These are phyloP conservation scores for Rachicladosporium sp. DNA, from an alignment of 2,329 filamentous ascomycete species.

Conservation along the genomic window DNA sequence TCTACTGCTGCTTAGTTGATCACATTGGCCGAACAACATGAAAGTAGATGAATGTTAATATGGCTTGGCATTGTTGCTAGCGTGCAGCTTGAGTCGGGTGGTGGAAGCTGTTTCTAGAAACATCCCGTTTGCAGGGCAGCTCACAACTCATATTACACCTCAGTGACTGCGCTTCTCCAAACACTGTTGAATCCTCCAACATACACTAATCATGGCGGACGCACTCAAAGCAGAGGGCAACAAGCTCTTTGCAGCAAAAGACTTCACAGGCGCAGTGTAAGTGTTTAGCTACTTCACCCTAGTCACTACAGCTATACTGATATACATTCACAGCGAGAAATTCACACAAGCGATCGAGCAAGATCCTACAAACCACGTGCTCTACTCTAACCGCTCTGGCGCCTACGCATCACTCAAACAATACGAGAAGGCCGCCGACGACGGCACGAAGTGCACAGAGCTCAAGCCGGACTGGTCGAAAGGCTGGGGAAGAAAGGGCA, in stretches of 20 bases:
- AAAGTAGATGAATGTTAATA: too few species aligned
- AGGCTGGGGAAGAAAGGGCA: conserved; percentile 87
- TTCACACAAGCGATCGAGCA: conserved; percentile 87
- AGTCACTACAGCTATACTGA: conserved; percentile 2
- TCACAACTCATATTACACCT: too few species aligned
- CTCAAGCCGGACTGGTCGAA: conserved; percentile 98
- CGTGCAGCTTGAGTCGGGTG: too few species aligned
- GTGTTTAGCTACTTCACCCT: conserved; percentile 26
- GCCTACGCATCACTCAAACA: conserved; percentile 80
- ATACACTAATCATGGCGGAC: conserved; percentile 43
- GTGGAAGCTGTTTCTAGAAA: too few species aligned
- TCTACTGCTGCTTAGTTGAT: too few species aligned
- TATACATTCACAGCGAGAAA: conserved; percentile 54
- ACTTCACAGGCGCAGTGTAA: conserved; percentile 91
- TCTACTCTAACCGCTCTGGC: conserved; percentile 93
- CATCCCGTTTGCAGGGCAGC: too few species aligned
- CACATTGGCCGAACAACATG: too few species aligned
- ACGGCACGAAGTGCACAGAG: conserved; percentile 86
- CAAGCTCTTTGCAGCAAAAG: conserved; percentile 95
- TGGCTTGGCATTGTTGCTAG: too few species aligned
- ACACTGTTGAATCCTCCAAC: too few species aligned
- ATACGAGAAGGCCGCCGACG: conserved; percentile 70
- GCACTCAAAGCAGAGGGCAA: conserved; percentile 96
- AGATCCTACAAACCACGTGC: conserved; percentile 83
- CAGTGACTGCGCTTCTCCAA: too few species aligned